phyloP scores from a whole-genome alignment of 345 rosid genomes.

The Populus deltoides region DNA sequence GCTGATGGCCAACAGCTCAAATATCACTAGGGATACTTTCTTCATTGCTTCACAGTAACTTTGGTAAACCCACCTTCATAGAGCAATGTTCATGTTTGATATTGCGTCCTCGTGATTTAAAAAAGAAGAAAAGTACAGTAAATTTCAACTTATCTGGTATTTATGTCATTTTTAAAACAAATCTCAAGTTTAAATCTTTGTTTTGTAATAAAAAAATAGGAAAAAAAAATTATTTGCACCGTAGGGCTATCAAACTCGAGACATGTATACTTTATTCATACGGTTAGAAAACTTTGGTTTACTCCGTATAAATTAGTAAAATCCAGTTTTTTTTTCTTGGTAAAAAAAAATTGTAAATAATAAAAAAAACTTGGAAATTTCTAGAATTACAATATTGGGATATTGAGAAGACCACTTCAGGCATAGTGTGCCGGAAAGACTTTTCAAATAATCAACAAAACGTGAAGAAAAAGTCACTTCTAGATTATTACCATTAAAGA shows the following conservation, averaged over 20 bases:
- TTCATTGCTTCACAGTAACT: conserved; percentile 50
- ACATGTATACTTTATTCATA: too few species aligned
- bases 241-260: too few species aligned
- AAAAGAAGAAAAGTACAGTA: neutral
- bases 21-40: conserved; percentile 30
- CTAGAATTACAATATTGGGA: neutral
- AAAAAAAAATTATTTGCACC: too few species aligned
- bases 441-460: neutral
- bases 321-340: too few species aligned
- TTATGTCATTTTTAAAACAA: too few species aligned
- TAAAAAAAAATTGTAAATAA: too few species aligned
- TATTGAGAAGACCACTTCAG: neutral
- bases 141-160: too few species aligned
- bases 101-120: neutral
- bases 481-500: neutral
- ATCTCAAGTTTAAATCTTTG: too few species aligned
- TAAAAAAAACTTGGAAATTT: neutral
- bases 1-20: conserved; percentile 53
- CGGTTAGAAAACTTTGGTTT: too few species aligned
- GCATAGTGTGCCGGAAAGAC: neutral
- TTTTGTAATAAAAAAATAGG: too few species aligned
- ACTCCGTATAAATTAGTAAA: too few species aligned
- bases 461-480: neutral
- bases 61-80: conserved; percentile 45
- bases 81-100: neutral